Conservation (phyloP, 768 basidiomycete species). For the Trametes sanguinea region DNA sequence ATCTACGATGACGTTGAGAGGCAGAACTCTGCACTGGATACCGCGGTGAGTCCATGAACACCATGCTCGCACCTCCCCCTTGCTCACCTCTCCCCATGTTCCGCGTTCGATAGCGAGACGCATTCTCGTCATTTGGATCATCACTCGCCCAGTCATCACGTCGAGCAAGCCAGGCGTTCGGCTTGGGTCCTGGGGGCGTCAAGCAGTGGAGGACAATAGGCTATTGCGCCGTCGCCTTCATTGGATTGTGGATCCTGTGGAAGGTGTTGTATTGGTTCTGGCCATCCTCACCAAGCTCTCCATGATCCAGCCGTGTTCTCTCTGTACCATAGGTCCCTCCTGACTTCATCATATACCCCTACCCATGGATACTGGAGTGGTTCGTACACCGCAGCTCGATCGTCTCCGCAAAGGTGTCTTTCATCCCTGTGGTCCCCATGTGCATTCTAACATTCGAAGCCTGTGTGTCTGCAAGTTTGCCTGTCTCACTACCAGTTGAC, state of each 20-base stretch:
- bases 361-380: background rate
- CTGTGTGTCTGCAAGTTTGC: too few species aligned
- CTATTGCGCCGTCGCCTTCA: slow-evolving; percentile 54
- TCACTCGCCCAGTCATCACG: slow-evolving; percentile 67
- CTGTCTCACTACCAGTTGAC: too few species aligned
- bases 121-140: slow-evolving; percentile 64
- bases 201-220: slow-evolving; percentile 71
- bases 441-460: too few species aligned
- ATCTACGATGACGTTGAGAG: slow-evolving; percentile 83
- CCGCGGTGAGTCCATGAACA: slow-evolving; percentile 53
- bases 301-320: background rate
- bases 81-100: background rate
- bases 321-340: background rate
- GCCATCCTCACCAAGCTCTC: slow-evolving; percentile 17
- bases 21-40: slow-evolving; percentile 78
- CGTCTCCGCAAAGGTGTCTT: too few species aligned
- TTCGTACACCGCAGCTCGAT: too few species aligned
- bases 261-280: slow-evolving; percentile 29
- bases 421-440: too few species aligned
- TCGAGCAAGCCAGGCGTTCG: slow-evolving; percentile 74
- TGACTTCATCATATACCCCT: background rate
- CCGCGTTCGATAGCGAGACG: slow-evolving; percentile 49
- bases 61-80: background rate
- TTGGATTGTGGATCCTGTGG: slow-evolving; percentile 38
- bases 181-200: slow-evolving; percentile 63